phyloP scores from a whole-genome alignment of 2,329 filamentous ascomycete genomes.

The Fusarium solani-melongenae region DNA sequence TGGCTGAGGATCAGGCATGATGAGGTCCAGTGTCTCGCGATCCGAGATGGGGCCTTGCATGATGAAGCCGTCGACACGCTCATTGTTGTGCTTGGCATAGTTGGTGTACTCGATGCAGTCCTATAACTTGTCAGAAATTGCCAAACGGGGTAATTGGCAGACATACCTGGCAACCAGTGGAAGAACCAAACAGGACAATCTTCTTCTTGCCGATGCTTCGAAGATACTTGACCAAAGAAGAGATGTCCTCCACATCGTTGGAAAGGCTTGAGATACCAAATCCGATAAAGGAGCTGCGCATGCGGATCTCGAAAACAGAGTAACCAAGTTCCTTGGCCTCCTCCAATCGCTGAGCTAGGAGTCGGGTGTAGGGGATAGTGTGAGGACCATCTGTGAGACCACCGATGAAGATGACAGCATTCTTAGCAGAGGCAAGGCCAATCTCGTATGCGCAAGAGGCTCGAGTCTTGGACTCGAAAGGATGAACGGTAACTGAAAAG shows the following conservation, averaged over 20 bases:
- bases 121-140: slow-evolving; percentile 45
- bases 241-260: slow-evolving; percentile 66
- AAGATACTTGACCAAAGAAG: slow-evolving; percentile 64
- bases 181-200: slow-evolving; percentile 68
- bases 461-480: slow-evolving; percentile 54
- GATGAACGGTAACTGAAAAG: slow-evolving; percentile 59
- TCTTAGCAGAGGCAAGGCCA: slow-evolving; percentile 54
- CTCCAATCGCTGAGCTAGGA: slow-evolving; percentile 58
- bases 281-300: slow-evolving; percentile 64
- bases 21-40: slow-evolving; percentile 68
- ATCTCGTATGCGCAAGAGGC: slow-evolving; percentile 60
- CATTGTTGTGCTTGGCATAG: slow-evolving; percentile 53
- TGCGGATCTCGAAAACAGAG: slow-evolving; percentile 67
- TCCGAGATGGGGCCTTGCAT: slow-evolving; percentile 86
- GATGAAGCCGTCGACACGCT: slow-evolving; percentile 78
- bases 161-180: slow-evolving; percentile 66
- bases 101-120: slow-evolving; percentile 67
- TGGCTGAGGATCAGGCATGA: slow-evolving; percentile 58
- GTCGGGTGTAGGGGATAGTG: slow-evolving; percentile 67
- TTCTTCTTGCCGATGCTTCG: slow-evolving; percentile 61
- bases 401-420: slow-evolving; percentile 76
- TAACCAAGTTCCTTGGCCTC: slow-evolving; percentile 53
- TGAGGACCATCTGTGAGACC: slow-evolving; percentile 78
- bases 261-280: slow-evolving; percentile 63
- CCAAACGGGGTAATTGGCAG: background rate